A percentile compares a stretch with the other conserved stretches of the same genome.
These are phyloP conservation scores for Sodiomyces alkalinus DNA, from an alignment of 2,329 filamentous ascomycete genomes.

Conservation along the genomic window DNA sequence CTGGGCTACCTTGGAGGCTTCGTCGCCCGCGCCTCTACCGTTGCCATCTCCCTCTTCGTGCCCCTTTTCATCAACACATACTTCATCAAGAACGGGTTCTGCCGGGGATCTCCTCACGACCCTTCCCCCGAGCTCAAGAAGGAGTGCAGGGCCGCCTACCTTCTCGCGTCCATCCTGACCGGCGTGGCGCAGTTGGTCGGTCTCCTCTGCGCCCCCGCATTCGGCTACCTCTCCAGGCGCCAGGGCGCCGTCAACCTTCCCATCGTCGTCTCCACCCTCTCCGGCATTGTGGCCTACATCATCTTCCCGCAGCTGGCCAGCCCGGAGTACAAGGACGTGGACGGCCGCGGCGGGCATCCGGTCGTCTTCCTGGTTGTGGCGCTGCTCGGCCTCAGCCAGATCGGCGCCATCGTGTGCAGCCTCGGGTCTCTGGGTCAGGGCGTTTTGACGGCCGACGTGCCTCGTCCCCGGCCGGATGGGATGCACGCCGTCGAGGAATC, in stretches of 20 bases:
- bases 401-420: conserved; percentile 90
- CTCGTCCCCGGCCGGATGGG: conserved; percentile 10
- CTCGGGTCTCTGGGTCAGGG: conserved; percentile 76
- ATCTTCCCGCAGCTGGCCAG: conserved; percentile 62
- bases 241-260: conserved; percentile 55
- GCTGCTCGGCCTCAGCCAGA: conserved; percentile 81
- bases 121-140: conserved; percentile 62
- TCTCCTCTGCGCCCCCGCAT: conserved; percentile 69
- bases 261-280: conserved; percentile 52
- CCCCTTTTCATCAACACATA: conserved; percentile 86
- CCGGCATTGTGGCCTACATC: conserved; percentile 66
- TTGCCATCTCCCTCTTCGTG: conserved; percentile 89
- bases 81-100: conserved; percentile 70
- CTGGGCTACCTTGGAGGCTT: conserved; percentile 89
- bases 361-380: conserved; percentile 63
- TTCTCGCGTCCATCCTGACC: conserved; percentile 73
- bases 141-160: conserved; percentile 74
- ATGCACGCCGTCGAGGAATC: conserved; percentile 12
- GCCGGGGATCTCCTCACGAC: conserved; percentile 49
- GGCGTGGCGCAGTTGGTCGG: conserved; percentile 81
- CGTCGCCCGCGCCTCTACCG: conserved; percentile 84
- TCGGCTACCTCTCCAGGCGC: conserved; percentile 70
- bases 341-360: conserved; percentile 51
- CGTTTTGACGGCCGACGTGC: conserved; percentile 42
- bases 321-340: conserved; percentile 52